These are phyloP conservation scores for Thelonectria discophora DNA, from an alignment of 2,329 filamentous ascomycete species.

Conservation along the genomic window DNA sequence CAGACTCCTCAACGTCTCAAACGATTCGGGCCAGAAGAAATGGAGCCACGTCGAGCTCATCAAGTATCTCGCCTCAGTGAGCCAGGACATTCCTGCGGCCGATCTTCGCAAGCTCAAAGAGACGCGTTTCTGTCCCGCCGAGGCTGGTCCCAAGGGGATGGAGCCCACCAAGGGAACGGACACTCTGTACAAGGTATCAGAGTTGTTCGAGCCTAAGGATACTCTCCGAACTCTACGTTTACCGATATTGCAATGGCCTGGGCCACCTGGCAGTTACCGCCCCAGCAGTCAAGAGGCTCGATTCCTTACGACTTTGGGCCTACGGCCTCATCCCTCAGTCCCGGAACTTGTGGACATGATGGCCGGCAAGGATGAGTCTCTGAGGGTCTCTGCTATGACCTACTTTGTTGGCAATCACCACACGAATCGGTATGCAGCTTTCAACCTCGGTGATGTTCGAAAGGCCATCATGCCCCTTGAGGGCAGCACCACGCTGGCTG, in stretches of 20 bases:
- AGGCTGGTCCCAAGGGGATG: slow-evolving; percentile 65
- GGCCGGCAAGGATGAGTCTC: slow-evolving; percentile 63
- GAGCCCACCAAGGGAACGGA: slow-evolving; percentile 62
- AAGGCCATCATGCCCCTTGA: slow-evolving; percentile 78
- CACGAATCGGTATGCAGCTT: slow-evolving; percentile 76
- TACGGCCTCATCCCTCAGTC: slow-evolving; percentile 76
- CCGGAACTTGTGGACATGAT: slow-evolving; percentile 82
- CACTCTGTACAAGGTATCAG: slow-evolving; percentile 74
- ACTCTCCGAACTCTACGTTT: slow-evolving; percentile 74
- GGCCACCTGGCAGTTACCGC: slow-evolving; percentile 68
- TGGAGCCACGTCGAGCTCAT: slow-evolving; percentile 97
- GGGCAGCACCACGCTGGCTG: slow-evolving; percentile 72
- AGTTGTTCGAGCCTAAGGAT: slow-evolving; percentile 83
- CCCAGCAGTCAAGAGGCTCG: slow-evolving; percentile 74
- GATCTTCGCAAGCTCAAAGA: slow-evolving; percentile 82
- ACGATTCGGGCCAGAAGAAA: slow-evolving; percentile 64
- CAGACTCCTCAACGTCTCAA: slow-evolving; percentile 73
- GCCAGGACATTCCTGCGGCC: slow-evolving; percentile 82
- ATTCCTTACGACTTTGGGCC: slow-evolving; percentile 77
- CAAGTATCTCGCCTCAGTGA: slow-evolving; percentile 91
- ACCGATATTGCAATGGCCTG: slow-evolving; percentile 85
- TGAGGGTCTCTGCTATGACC: slow-evolving; percentile 75
- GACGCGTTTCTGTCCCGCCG: slow-evolving; percentile 84
- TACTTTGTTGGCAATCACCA: slow-evolving; percentile 87
- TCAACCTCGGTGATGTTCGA: slow-evolving; percentile 63